Conservation (phyloP, 352 stramenopile genomes). For the Globisporangium cylindrosporum region DNA sequence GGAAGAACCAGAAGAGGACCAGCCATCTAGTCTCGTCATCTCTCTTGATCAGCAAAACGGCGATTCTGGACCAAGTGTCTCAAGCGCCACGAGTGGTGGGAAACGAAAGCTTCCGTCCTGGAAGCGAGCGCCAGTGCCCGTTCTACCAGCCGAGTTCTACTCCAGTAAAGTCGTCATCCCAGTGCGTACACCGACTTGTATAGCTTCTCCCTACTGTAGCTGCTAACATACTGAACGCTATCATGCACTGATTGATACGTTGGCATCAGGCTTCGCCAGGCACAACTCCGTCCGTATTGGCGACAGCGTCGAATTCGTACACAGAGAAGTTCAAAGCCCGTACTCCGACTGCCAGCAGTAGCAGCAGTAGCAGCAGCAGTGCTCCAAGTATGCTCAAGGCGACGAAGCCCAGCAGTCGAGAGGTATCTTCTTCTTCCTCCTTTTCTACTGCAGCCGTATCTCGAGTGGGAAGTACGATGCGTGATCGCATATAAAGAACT, state of each 20-base stretch:
- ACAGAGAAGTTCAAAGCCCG: constrained; percentile 31
- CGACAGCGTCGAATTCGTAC: constrained; percentile 25
- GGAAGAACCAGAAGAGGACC: background rate
- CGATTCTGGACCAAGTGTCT: background rate
- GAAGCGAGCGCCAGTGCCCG: constrained; percentile 58
- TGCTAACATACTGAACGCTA: background rate
- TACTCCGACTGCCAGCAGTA: background rate
- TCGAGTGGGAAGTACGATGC: constrained; percentile 17
- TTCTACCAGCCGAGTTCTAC: constrained; percentile 49
- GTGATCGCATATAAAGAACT: constrained; percentile 8
- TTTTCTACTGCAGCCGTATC: constrained; percentile 8
- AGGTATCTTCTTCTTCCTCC: background rate
- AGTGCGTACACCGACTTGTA: constrained; percentile 21
- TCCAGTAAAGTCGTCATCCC: constrained; percentile 46
- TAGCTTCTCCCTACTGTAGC: background rate
- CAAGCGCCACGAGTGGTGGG: constrained; percentile 7
- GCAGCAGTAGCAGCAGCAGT: background rate
- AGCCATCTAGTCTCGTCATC: background rate
- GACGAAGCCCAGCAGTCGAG: constrained; percentile 1
- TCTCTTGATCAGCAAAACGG: background rate
- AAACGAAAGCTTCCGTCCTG: constrained; percentile 39
- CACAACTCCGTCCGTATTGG: background rate
- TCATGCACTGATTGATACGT: background rate
- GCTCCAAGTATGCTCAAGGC: background rate
- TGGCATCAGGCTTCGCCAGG: background rate